A percentile compares a stretch with the other conserved stretches of the same genome.
Conservation (phyloP, 805 yeast species). For the Jamesozyma lodderae region DNA sequence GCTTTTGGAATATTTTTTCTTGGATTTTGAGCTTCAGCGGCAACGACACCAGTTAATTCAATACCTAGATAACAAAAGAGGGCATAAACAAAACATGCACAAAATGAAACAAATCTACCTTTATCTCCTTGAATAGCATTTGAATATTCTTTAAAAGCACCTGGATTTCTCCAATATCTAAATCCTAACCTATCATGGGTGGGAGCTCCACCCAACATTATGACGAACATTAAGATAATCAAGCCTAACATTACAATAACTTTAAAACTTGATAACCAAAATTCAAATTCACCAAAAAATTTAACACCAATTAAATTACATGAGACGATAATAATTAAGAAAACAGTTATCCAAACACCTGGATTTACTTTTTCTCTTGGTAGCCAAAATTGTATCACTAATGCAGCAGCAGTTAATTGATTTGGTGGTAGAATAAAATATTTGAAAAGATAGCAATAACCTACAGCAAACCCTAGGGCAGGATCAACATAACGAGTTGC, state of each 20-base stretch:
- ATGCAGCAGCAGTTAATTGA: constrained; percentile 40
- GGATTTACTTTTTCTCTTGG: constrained; percentile 33
- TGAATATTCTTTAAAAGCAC: constrained; percentile 44
- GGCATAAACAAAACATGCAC: constrained; percentile 54
- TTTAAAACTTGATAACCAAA: constrained; percentile 50
- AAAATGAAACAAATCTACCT: constrained; percentile 55
- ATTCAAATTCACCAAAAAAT: constrained; percentile 41
- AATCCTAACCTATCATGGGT: constrained; percentile 64
- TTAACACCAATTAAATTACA: constrained; percentile 32
- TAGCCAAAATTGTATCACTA: constrained; percentile 39
- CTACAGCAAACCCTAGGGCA: constrained; percentile 39
- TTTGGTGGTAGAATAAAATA: constrained; percentile 41
- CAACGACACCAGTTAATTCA: constrained; percentile 62
- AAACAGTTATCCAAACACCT: constrained; percentile 39
- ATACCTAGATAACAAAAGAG: constrained; percentile 66
- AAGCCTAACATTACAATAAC: constrained; percentile 59
- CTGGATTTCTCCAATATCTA: constrained; percentile 62
- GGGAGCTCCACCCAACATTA: constrained; percentile 75
- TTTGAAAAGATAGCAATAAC: constrained; percentile 37
- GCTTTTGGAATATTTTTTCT: constrained; percentile 64
- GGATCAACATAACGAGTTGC: constrained; percentile 43
- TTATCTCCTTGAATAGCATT: constrained; percentile 36
- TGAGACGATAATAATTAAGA: constrained; percentile 30
- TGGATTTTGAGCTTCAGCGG: constrained; percentile 66
- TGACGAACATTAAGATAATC: constrained; percentile 50